Conservation (phyloP, 257 asterid species). For the Thymus mandschuricus region DNA sequence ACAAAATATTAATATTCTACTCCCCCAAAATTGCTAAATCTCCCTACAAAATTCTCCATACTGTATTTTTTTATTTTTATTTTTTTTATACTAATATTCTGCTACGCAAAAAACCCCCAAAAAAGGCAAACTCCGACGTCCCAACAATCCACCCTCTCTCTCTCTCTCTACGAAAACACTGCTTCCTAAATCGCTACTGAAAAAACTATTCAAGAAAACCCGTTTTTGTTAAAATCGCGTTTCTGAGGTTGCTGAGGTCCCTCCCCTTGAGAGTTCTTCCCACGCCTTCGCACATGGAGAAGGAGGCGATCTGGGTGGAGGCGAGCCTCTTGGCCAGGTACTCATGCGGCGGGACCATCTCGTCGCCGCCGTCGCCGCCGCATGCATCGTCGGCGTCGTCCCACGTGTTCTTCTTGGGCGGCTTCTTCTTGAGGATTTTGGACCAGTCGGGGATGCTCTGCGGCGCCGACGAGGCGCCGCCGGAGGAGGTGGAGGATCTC, state of each 20-base stretch:
- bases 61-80: too few relatives aligned
- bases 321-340: conserved; percentile 51
- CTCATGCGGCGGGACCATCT: conserved; percentile 64
- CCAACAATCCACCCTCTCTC: too few relatives aligned
- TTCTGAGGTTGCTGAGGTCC: conserved; percentile 60
- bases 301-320: conserved; percentile 46
- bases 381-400: conserved; percentile 20
- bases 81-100: too few relatives aligned
- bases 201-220: conserved; percentile 60
- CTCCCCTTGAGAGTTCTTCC: conserved; percentile 83
- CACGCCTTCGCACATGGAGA: conserved; percentile 73
- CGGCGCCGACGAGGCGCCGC: conserved; percentile 35
- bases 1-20: too few relatives aligned
- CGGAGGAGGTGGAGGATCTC: conserved; percentile 28
- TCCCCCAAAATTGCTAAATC: too few relatives aligned
- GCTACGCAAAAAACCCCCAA: too few relatives aligned
- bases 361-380: conserved; percentile 20
- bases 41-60: too few relatives aligned
- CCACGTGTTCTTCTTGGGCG: conserved; percentile 31
- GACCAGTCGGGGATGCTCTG: conserved; percentile 46
- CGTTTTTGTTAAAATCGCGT: conserved; percentile 60
- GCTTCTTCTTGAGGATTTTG: conserved; percentile 35
- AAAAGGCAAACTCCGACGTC: too few relatives aligned
- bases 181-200: too few relatives aligned
- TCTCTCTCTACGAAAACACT: too few relatives aligned